These are phyloP conservation scores for Liquidambar formosana DNA, from an alignment of 164 flowering plant species.

Conservation along the genomic window DNA sequence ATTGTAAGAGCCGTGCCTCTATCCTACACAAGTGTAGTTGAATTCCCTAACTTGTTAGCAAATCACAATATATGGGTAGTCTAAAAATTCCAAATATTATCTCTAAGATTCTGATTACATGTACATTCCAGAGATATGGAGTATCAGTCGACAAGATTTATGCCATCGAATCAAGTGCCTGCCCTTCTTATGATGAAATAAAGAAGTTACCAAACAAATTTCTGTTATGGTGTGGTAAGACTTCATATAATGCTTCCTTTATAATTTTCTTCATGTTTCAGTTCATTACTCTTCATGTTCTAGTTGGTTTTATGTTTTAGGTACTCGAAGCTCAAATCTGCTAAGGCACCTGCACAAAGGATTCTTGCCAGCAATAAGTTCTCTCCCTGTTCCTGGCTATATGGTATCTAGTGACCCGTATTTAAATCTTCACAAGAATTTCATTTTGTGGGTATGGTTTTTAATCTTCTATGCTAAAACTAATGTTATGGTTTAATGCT, in stretches of 20 bases:
- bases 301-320: constrained; percentile 23
- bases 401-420: constrained; percentile 52
- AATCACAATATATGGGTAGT: background rate
- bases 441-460: too few relatives aligned
- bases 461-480: background rate
- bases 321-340: constrained; percentile 74
- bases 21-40: background rate
- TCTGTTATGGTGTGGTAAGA: constrained; percentile 94
- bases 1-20: constrained; percentile 34
- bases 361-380: constrained; percentile 71
- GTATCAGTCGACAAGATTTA: constrained; percentile 60
- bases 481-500: background rate
- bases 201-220: constrained; percentile 75
- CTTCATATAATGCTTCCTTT: background rate
- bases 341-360: constrained; percentile 77
- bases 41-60: background rate
- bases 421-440: background rate
- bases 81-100: background rate
- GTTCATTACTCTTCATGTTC: background rate
- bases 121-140: constrained; percentile 53
- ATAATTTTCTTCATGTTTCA: background rate
- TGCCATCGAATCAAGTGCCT: constrained; percentile 50
- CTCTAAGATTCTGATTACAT: background rate
- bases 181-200: constrained; percentile 62
- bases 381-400: constrained; percentile 79